Conservation (phyloP, 352 stramenopile species). For the Pythium plurisporium region DNA sequence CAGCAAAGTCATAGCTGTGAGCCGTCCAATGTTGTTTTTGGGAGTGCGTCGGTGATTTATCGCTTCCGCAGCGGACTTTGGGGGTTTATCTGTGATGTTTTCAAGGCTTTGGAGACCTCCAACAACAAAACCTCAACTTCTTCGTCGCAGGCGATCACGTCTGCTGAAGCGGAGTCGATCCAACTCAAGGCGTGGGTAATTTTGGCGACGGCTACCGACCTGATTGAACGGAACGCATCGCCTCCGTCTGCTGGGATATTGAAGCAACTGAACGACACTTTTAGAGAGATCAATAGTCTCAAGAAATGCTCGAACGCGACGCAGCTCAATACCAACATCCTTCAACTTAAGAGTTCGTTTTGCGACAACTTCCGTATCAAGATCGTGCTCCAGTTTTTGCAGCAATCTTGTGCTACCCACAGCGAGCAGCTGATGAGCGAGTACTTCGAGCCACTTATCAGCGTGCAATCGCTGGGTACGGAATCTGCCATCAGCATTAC, state of each 20-base stretch:
- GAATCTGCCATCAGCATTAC: conserved; percentile 20
- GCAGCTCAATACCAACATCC: conserved; percentile 62
- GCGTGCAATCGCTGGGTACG: conserved; percentile 30
- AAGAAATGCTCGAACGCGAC: conserved; percentile 62
- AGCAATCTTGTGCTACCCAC: conserved; percentile 33
- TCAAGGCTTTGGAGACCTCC: conserved; percentile 30
- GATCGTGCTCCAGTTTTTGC: conserved; percentile 57
- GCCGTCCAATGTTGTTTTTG: conserved; percentile 39
- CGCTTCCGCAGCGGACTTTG: conserved; percentile 68
- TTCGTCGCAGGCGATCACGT: conserved; percentile 32
- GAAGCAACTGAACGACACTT: conserved; percentile 57
- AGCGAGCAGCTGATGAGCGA: conserved; percentile 43
- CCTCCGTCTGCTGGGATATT: conserved; percentile 36
- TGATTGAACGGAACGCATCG: conserved; percentile 47
- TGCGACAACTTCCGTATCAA: conserved; percentile 57
- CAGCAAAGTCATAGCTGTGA: conserved; percentile 24
- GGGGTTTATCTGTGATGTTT: conserved; percentile 71
- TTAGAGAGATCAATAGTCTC: conserved; percentile 60
- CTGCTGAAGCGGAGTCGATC: conserved; percentile 58
- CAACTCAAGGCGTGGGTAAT: conserved; percentile 60
- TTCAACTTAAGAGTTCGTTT: conserved; percentile 54
- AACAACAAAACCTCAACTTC: conserved; percentile 11
- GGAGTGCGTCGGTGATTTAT: conserved; percentile 46
- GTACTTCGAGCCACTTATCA: conserved; percentile 59
- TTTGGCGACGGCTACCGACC: conserved; percentile 37